Evolutionary conservation across 2,329 filamentous ascomycete species (phyloP), one percentile per base, ranked within the genome.

Genomic region (Colletotrichum sansevieriae): DNA sequence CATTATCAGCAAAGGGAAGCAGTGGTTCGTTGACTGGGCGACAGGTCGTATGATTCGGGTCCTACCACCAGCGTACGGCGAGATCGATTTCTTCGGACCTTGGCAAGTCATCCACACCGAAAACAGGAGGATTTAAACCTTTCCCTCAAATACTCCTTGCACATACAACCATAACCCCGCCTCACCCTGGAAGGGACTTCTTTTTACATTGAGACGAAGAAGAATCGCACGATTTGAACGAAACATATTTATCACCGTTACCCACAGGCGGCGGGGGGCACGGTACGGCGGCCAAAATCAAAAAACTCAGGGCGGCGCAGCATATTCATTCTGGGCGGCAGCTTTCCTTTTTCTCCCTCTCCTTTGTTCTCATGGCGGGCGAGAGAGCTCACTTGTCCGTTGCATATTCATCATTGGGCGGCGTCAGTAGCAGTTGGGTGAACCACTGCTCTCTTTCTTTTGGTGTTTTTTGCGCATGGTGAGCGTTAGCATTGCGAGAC

Each of bases 1-100:
- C 71, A 83, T 89, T 65, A 83, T 89, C 73, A 81, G 81, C 76
- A 83, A 85, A 70, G 87, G 86, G 47, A 87, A 85, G 75, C 82
- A 86, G 73, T 89, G 86, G 85, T 83, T 83, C 68, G 85, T 89
- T 49, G 87, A 89, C 78, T 89, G 87, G 87, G 77, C 78, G 13
- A 88, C 85, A 15, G 87, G 87, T 43, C 82, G 82, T 63, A 85
- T 87, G 82, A 80, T 83, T 33, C 80, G 84, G 15, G 85, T 87
- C 20, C 78, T 84, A 18, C 87, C 87, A 11, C 87, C 87, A 2
- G 80, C 80, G 5, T 89, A 88, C 73, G 84, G 84, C 46, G 85
- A 87, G 73, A 78, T 82, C 54, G 82, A 86, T 63, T 78, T 81
- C 68, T 82, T 82, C 65, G 83, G 83, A 1, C 80, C 85, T 37